Base-by-base conservation (phyloP, 345 rosid genomes). In the Pistacia atlantica region DNA sequence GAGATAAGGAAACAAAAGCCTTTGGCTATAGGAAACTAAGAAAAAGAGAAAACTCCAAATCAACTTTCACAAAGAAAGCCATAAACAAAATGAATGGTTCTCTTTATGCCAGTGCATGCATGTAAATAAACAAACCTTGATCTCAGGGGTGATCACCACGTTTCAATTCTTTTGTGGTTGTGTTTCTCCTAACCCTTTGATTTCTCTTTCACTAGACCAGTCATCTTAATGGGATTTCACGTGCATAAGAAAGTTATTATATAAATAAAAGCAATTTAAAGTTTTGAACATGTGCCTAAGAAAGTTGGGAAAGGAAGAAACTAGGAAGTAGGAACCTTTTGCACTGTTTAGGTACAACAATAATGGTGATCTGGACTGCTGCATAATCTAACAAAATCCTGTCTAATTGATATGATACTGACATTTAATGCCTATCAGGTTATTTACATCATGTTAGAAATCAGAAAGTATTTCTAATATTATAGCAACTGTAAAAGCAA, bases 1-100 rank as follows among this genome's bases (percentile, higher is more conserved):
- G 31, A 13, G 76, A 49, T 10, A 62, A 73, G 12, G 31, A 17
- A 13, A 64, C 4, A 62, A 62, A 61, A 48, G 60, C 20, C 35
- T 4, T 4, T 33, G 20, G 11, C 33, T 33, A n/a, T 42, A 1
- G 12, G n/a, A 31, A 17, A 17, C 13, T 7, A 18, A 16, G 56
- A 25, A 25, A n/a, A 67, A 33, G 61, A 56, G 54, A 69, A 77
- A 77, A 49, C 37, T 66, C 22, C 72, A 77, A 77, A 73, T 62
- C 73, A 37, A 74, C 84, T 74, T 77, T 77, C 54, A 58, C 65
- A 48, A 77, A 74, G 45, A 55, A 61, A 66, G 72, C 11, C 51
- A 38, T 45, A 16, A 67, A 77, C 22, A 63, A 77, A 69, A 77
- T 13, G 2, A 10, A 16, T 69, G 51, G 69, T 55, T n/a, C 45